Base-by-base conservation (phyloP, 805 yeast genomes). In the Ogataea chonburiensis region DNA sequence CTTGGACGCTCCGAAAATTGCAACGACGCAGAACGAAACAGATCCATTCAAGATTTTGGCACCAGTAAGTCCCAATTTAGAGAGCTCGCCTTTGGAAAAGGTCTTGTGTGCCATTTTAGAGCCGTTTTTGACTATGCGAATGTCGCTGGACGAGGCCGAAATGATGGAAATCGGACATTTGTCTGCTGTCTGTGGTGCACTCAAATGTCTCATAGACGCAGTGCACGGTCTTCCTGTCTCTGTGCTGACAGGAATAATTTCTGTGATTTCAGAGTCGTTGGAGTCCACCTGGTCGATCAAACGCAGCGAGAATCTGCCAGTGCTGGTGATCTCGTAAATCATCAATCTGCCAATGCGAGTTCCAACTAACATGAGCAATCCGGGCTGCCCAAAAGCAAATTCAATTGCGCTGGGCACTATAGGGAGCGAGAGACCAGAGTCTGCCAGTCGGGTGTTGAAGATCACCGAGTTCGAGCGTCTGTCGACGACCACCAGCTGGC, bases 401-500 rank as follows among this genome's bases (percentile, higher is more conserved):
- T 86, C 88, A 32, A 86, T 56, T 2, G 73, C 53, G 0, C 94
- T 81, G 3, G 81, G 73, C 12, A 45, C 43, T n/a, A 51, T 38
- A 10, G 56, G 32, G 13, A 56, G 43, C 0, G 57, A 43, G 11
- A 60, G 37, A 2, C 64, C 65, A 4, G 39, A 21, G 28, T 59
- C 64, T 12, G 38, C 31, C 16, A 62, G 38, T 4, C 45, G 37
- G 11, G 61, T 58, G 38, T 67, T 68, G 46, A 62, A 64, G n/a
- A 76, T 75, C 11, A 73, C 60, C 0, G 70, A 70, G 19, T 76
- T 77, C 2, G 85, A 85, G 40, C 96, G 70, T 37, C 85, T 68
- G 61, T 91, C 97, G 40, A 89, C 64, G 0, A 91, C 78, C 2
- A 81, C 61, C 12, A 91, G 43, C 22, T 77, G 70, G n/a, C 98